These are phyloP conservation scores for Crithidia brevicula DNA, from an alignment of 208 protist species.

Conservation along the genomic window DNA sequence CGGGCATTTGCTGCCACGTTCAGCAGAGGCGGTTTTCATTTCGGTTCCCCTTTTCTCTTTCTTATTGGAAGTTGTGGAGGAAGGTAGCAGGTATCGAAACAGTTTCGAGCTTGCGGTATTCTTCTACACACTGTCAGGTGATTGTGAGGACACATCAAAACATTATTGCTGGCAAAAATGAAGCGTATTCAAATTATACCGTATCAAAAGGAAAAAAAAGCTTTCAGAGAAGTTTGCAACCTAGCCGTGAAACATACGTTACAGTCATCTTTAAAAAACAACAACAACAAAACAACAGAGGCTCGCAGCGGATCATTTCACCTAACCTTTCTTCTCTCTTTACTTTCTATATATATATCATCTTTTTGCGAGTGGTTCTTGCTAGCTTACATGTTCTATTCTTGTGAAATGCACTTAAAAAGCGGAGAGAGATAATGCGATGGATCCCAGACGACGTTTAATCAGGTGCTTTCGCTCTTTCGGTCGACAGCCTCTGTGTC, in stretches of 20 bases:
- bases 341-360: too few species aligned
- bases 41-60: slow-evolving; percentile 10
- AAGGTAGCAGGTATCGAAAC: not conserved
- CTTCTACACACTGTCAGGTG: not conserved
- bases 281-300: too few species aligned
- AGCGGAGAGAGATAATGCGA: slow-evolving; percentile 8
- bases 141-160: slow-evolving; percentile 1
- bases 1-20: not conserved
- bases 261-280: slow-evolving; percentile 1
- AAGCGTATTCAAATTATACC: slow-evolving; percentile 1
- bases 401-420: not conserved
- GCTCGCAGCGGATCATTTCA: not conserved
- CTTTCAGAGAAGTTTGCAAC: not conserved
- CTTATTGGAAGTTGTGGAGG: not conserved
- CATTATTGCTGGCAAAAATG: not conserved
- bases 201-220: not conserved
- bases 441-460: not conserved
- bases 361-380: slow-evolving; percentile 2
- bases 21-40: not conserved
- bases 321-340: not conserved
- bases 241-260: not conserved
- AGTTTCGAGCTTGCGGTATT: not conserved
- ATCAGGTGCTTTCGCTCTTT: not conserved
- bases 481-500: not conserved
- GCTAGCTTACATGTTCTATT: not conserved